These are phyloP conservation scores for Rhododendron vialii DNA, from an alignment of 148 eudicot genomes.

Conservation along the genomic window DNA sequence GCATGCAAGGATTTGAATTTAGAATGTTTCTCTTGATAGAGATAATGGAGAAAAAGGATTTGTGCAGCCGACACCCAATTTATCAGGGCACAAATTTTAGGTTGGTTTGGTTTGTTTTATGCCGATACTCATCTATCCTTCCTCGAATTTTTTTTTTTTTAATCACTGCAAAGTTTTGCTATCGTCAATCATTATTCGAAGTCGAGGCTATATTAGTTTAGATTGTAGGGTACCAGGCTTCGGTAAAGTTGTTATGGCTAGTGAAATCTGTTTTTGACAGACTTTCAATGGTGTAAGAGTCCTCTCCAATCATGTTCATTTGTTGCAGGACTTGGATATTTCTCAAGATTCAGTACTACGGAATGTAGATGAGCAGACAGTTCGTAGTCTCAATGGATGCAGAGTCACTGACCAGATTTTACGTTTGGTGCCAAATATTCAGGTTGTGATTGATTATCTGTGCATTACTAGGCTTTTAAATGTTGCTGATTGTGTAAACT, in stretches of 20 bases:
- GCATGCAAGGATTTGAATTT: background rate
- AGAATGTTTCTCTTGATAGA: background rate
- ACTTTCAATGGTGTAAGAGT: background rate
- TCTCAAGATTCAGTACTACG: conserved; percentile 78
- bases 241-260: background rate
- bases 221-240: background rate
- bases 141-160: background rate
- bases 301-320: background rate
- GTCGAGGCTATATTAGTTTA: background rate
- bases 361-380: conserved; percentile 81
- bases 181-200: background rate
- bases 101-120: background rate
- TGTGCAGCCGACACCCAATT: background rate
- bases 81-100: background rate
- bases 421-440: conserved; percentile 78
- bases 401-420: conserved; percentile 86
- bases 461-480: background rate
- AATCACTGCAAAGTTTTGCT: background rate
- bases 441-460: conserved; percentile 33
- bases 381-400: conserved; percentile 94
- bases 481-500: background rate
- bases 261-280: background rate
- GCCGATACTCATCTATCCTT: background rate
- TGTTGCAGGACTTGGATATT: conserved; percentile 71
- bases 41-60: background rate